A percentile compares a stretch with the other conserved stretches of the same genome.
These are phyloP conservation scores for Thuja plicata DNA, from an alignment of 83 land plant species.

Conservation along the genomic window DNA sequence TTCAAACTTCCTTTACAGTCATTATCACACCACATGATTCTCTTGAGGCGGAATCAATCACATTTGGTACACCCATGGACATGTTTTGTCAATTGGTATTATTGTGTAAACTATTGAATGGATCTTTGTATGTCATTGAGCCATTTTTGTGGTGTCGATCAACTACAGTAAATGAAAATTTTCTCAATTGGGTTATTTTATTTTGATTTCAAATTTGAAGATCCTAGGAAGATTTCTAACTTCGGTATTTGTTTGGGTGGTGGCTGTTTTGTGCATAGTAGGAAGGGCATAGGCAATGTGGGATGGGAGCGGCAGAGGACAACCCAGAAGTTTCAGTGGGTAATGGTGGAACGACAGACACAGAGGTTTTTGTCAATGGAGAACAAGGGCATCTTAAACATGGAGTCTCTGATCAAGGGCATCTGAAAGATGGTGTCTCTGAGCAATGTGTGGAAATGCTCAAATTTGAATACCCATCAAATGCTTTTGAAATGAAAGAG, in stretches of 20 bases:
- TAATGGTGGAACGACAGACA: neutral
- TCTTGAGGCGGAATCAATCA: neutral
- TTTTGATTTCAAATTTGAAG: constrained; percentile 1
- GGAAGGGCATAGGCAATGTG: constrained; percentile 2
- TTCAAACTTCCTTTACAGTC: neutral
- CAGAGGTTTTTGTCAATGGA: neutral
- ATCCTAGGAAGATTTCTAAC: neutral
- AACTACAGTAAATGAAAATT: neutral
- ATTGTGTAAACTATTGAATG: neutral
- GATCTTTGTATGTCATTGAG: neutral
- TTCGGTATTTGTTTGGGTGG: neutral
- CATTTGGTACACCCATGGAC: neutral
- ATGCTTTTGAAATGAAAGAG: neutral
- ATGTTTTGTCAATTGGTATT: neutral
- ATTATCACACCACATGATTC: neutral
- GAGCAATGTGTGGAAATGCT: neutral
- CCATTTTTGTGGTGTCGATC: neutral
- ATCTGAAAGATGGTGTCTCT: neutral
- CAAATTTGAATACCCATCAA: neutral
- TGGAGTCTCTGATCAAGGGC: neutral
- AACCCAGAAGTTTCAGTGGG: neutral
- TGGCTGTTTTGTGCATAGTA: neutral
- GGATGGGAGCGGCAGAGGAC: neutral
- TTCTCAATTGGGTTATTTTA: neutral
- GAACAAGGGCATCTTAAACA: neutral